A percentile compares a stretch with the other conserved stretches of the same genome.
These are phyloP conservation scores for Boletus rubescentipes DNA, from an alignment of 768 basidiomycete species.

Conservation along the genomic window DNA sequence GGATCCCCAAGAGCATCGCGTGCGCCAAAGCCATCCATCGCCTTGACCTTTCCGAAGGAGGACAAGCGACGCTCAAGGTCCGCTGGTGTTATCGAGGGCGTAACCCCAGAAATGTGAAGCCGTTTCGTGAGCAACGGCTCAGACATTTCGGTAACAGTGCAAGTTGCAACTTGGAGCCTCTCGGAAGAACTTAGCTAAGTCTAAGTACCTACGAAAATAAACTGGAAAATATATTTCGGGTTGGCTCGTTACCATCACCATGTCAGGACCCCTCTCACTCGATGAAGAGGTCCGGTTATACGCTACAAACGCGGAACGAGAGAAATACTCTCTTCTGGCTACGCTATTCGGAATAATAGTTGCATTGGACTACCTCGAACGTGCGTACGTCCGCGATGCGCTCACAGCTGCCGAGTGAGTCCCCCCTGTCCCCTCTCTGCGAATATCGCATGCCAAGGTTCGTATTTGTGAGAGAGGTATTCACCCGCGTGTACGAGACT, in stretches of 20 bases:
- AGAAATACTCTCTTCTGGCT: conserved; percentile 82
- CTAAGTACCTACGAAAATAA: background rate
- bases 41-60: conserved; percentile 65
- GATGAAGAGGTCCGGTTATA: conserved; percentile 94
- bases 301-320: conserved; percentile 84
- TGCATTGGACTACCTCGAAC: conserved; percentile 89
- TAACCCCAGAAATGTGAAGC: conserved; percentile 74
- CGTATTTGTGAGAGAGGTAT: conserved; percentile 61
- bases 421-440: background rate
- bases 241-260: background rate
- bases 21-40: conserved; percentile 68
- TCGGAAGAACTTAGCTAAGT: conserved; percentile 32
- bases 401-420: conserved; percentile 89
- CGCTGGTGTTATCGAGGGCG: conserved; percentile 54
- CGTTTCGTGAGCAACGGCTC: conserved; percentile 47
- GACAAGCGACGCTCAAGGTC: conserved; percentile 61
- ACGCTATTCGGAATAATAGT: conserved; percentile 93
- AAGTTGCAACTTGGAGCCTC: conserved; percentile 32
- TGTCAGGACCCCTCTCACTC: conserved; percentile 51
- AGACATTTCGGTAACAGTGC: conserved; percentile 8
- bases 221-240: background rate
- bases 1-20: conserved; percentile 64
- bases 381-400: conserved; percentile 92
- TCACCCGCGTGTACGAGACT: conserved; percentile 93
- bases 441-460: conserved; percentile 7